phyloP scores from a whole-genome alignment of 2,329 filamentous ascomycete genomes.

The Alternaria longipes region DNA sequence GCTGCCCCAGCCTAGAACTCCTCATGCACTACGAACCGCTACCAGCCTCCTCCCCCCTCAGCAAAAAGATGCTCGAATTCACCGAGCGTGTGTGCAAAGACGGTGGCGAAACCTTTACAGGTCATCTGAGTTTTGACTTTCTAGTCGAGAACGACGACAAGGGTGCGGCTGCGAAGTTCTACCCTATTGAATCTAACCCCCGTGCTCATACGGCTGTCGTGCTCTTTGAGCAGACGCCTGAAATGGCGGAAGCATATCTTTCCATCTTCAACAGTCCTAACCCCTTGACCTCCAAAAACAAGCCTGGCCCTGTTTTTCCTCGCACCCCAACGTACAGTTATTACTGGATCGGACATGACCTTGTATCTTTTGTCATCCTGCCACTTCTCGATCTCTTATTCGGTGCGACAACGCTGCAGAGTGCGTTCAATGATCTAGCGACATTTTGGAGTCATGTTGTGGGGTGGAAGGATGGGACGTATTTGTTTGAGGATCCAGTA shows the following conservation, averaged over 20 bases:
- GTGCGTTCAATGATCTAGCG: slow-evolving; percentile 34
- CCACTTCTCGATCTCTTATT: slow-evolving; percentile 43
- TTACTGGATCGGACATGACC: slow-evolving; percentile 75
- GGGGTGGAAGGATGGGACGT: slow-evolving; percentile 62
- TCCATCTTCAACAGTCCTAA: slow-evolving; percentile 32
- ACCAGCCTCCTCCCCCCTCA: slow-evolving; percentile 63
- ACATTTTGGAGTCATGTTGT: slow-evolving; percentile 55
- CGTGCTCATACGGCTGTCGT: slow-evolving; percentile 73
- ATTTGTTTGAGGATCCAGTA: slow-evolving; percentile 59
- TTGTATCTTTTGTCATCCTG: slow-evolving; percentile 61
- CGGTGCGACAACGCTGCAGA: slow-evolving; percentile 25
- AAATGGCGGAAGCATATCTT: slow-evolving; percentile 43
- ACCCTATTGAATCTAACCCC: slow-evolving; percentile 77
- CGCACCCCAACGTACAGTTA: slow-evolving; percentile 46
- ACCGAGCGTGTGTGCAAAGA: slow-evolving; percentile 66
- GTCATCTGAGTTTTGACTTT: slow-evolving; percentile 78
- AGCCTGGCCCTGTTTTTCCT: slow-evolving; percentile 26
- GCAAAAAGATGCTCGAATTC: slow-evolving; percentile 69
- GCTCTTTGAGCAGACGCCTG: slow-evolving; percentile 60
- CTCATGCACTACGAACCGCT: slow-evolving; percentile 74
- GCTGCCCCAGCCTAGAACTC: slow-evolving; percentile 70
- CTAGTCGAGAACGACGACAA: slow-evolving; percentile 62
- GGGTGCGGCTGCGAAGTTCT: slow-evolving; percentile 55
- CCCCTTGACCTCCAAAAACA: slow-evolving; percentile 10
- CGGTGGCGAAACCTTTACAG: slow-evolving; percentile 65